Conservation (phyloP, 441 rosid species). For the Codiaeum variegatum region DNA sequence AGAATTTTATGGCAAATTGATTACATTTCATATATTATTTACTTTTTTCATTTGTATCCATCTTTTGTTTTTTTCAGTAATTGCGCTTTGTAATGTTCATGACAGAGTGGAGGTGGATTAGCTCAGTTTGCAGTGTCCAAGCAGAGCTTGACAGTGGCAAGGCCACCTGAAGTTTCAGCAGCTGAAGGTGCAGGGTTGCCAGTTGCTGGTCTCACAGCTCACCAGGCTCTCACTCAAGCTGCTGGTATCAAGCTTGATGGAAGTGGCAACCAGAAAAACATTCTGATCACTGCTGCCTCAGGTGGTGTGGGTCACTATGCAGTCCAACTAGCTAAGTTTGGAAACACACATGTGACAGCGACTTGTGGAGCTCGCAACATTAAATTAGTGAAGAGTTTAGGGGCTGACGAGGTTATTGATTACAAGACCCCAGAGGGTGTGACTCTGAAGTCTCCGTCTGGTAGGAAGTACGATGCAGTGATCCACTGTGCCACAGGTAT, state of each 20-base stretch:
- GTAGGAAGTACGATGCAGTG: slow-evolving; percentile 65
- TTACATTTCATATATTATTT: neutral
- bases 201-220: slow-evolving; percentile 63
- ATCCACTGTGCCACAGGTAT: slow-evolving; percentile 60
- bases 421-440: slow-evolving; percentile 72
- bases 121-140: slow-evolving; percentile 59
- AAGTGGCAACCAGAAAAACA: slow-evolving; percentile 46
- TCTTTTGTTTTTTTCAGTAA: neutral
- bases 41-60: neutral
- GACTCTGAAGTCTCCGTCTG: slow-evolving; percentile 64
- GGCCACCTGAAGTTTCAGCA: slow-evolving; percentile 70
- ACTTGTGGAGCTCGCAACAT: slow-evolving; percentile 72
- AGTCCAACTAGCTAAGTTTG: slow-evolving; percentile 75
- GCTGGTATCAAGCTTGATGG: slow-evolving; percentile 68
- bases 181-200: slow-evolving; percentile 68
- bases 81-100: slow-evolving; percentile 7
- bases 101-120: slow-evolving; percentile 59
- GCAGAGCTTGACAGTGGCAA: slow-evolving; percentile 49
- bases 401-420: slow-evolving; percentile 76
- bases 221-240: slow-evolving; percentile 49
- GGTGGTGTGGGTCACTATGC: slow-evolving; percentile 87
- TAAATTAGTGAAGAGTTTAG: slow-evolving; percentile 58
- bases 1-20: neutral
- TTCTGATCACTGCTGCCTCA: slow-evolving; percentile 74
- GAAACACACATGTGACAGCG: slow-evolving; percentile 73